These are phyloP conservation scores for Vitis amurensis DNA, from an alignment of 164 flowering plant genomes.

Conservation along the genomic window DNA sequence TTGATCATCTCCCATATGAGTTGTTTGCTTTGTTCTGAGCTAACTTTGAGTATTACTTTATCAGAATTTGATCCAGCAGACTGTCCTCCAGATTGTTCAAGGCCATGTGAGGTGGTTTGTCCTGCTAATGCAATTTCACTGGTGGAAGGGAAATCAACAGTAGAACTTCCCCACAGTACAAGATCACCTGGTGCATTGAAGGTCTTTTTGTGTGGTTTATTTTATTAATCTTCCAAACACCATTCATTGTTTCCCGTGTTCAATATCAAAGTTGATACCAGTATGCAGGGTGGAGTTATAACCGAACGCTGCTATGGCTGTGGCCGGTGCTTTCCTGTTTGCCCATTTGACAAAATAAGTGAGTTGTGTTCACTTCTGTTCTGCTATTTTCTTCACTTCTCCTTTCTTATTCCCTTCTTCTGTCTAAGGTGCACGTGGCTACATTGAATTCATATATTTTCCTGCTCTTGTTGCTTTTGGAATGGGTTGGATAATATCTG, in stretches of 20 bases:
- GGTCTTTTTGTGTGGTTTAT: conserved; percentile 22
- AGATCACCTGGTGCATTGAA: conserved; percentile 16
- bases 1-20: neutral
- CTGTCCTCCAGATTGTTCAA: conserved; percentile 72
- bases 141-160: conserved; percentile 8
- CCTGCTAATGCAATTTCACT: conserved; percentile 81
- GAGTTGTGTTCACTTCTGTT: conserved; percentile 18
- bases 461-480: neutral
- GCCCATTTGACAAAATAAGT: conserved; percentile 91
- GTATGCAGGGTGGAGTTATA: conserved; percentile 63
- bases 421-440: too few relatives aligned
- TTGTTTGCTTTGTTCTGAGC: neutral
- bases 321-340: conserved; percentile 83
- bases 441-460: neutral
- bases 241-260: too few relatives aligned
- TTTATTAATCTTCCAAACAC: too few relatives aligned
- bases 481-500: neutral
- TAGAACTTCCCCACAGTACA: conserved; percentile 3
- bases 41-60: neutral
- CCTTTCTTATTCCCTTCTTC: too few relatives aligned
- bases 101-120: conserved; percentile 82
- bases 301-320: conserved; percentile 90
- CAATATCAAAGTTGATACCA: too few relatives aligned
- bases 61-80: conserved; percentile 82
- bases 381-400: neutral